phyloP scores from a whole-genome alignment of 1,139 yeast genomes.

The Pichia terricola region DNA sequence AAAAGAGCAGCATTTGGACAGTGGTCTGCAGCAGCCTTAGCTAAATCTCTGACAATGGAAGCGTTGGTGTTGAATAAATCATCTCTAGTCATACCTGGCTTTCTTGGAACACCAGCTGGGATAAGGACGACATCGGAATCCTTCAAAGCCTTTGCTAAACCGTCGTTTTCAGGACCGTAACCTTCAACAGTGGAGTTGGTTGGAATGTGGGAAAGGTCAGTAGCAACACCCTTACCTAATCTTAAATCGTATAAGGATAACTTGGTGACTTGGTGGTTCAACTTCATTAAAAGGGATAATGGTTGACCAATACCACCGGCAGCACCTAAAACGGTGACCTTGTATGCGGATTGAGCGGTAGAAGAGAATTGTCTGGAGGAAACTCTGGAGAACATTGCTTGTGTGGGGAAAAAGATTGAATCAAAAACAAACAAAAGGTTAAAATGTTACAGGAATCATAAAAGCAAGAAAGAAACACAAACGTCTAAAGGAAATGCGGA shows the following conservation, averaged over 20 bases:
- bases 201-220: constrained; percentile 90
- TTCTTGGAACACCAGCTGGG: constrained; percentile 99
- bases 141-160: constrained; percentile 65
- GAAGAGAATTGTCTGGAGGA: constrained; percentile 49
- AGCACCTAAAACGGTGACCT: constrained; percentile 90
- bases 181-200: constrained; percentile 80
- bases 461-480: too few relatives aligned
- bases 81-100: constrained; percentile 99
- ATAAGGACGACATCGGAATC: constrained; percentile 84
- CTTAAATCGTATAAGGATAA: constrained; percentile 85
- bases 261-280: constrained; percentile 76
- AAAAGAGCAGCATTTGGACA: constrained; percentile 83
- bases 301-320: constrained; percentile 99
- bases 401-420: background rate
- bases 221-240: constrained; percentile 96
- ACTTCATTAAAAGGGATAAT: constrained; percentile 77
- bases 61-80: constrained; percentile 97
- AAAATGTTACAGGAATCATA: too few relatives aligned
- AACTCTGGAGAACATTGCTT: constrained; percentile 30
- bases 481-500: too few relatives aligned
- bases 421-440: background rate
- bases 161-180: constrained; percentile 78
- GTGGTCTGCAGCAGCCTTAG: constrained; percentile 77
- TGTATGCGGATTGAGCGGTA: constrained; percentile 55
- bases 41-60: constrained; percentile 85